Percentiles rank a stretch among this genome's conserved stretches.
Conservation (phyloP, 306 rosid genomes). For the Myrica gale region DNA sequence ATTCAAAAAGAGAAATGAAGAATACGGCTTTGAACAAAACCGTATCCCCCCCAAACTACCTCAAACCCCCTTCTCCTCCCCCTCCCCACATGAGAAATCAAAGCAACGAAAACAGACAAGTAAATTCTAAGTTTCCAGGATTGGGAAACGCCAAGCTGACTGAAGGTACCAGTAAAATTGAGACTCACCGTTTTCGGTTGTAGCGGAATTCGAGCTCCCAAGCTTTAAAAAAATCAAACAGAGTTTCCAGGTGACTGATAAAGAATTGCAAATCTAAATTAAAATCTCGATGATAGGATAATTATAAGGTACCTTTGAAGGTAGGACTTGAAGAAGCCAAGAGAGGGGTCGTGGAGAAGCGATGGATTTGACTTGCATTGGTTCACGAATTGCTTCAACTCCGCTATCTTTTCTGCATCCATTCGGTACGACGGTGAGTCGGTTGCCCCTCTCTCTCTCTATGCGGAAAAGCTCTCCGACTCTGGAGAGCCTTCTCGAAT, state of each 20-base stretch:
- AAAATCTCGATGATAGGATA: background rate
- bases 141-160: background rate
- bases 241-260: constrained; percentile 6
- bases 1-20: too few relatives aligned
- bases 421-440: constrained; percentile 11
- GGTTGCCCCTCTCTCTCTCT: constrained; percentile 2
- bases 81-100: too few relatives aligned
- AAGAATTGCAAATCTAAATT: background rate
- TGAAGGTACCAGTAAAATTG: background rate
- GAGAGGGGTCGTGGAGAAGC: constrained; percentile 57
- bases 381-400: constrained; percentile 54
- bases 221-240: constrained; percentile 34
- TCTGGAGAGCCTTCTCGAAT: background rate
- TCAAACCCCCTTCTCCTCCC: too few relatives aligned
- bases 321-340: constrained; percentile 77
- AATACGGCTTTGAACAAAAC: too few relatives aligned
- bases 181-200: constrained; percentile 46
- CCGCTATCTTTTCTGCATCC: constrained; percentile 44
- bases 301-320: constrained; percentile 50
- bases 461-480: background rate
- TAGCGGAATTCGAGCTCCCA: constrained; percentile 70
- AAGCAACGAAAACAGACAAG: too few relatives aligned
- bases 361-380: constrained; percentile 68
- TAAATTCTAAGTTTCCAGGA: too few relatives aligned
- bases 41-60: too few relatives aligned